Conservation (phyloP, 2,329 filamentous ascomycete genomes). For the Xylaria hypoxylon region DNA sequence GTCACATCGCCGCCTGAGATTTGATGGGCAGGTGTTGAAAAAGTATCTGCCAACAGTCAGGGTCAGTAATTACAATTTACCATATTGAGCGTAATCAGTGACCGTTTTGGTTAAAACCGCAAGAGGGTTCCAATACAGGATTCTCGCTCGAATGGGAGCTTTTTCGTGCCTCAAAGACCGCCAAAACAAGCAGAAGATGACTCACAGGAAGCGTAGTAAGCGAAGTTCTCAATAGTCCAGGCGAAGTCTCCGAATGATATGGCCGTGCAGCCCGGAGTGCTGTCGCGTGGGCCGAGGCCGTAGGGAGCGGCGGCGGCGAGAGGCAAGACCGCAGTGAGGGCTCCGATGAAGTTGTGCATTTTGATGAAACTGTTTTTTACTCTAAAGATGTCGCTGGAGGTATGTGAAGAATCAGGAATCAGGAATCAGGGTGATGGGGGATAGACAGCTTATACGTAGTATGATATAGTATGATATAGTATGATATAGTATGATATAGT, state of each 20-base stretch:
- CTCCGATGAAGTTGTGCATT: conserved; percentile 47
- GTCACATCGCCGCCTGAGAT: conserved; percentile 60
- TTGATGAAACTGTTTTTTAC: conserved; percentile 3
- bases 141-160: no score
- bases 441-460: no score
- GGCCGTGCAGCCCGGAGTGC: conserved; percentile 50
- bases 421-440: no score
- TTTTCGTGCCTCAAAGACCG: no score
- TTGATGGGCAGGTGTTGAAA: conserved; percentile 64
- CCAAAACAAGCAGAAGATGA: no score
- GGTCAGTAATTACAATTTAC: no score
- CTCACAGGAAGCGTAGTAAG: conserved; percentile 56
- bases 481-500: no score
- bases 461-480: no score
- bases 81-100: no score
- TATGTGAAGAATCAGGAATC: background rate
- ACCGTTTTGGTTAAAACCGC: no score
- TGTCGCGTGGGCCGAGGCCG: conserved; percentile 39
- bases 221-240: conserved; percentile 60
- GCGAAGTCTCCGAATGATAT: conserved; percentile 51
- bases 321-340: conserved; percentile 45
- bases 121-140: no score
- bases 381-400: background rate
- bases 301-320: conserved; percentile 47
- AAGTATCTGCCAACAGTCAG: conserved; percentile 39